phyloP scores from a whole-genome alignment of 495 filamentous ascomycete species.

The Chaetomium cochliodes region DNA sequence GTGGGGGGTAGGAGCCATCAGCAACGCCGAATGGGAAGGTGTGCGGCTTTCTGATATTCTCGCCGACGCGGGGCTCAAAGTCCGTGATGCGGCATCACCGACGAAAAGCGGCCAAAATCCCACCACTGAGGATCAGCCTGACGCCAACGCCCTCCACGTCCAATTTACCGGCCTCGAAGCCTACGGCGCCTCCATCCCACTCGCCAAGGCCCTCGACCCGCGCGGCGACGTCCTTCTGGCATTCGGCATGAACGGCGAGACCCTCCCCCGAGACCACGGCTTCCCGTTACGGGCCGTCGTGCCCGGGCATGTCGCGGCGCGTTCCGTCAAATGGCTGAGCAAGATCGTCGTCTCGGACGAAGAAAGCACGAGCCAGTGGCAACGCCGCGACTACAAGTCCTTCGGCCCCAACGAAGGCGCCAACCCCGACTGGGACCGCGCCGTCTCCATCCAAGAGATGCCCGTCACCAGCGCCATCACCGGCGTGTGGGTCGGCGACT shows the following conservation, averaged over 20 bases:
- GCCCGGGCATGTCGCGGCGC: slow-evolving; percentile 60
- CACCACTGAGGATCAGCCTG: slow-evolving; percentile 20
- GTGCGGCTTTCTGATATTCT: slow-evolving; percentile 59
- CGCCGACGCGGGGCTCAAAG: slow-evolving; percentile 49
- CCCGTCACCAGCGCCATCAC: slow-evolving; percentile 58
- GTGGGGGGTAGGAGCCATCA: slow-evolving; percentile 59
- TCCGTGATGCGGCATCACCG: slow-evolving; percentile 15
- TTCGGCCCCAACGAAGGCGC: slow-evolving; percentile 57
- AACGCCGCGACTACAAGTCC: slow-evolving; percentile 62
- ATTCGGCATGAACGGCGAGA: slow-evolving; percentile 59
- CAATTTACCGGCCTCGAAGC: slow-evolving; percentile 59
- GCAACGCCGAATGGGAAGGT: slow-evolving; percentile 62
- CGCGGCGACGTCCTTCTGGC: slow-evolving; percentile 61
- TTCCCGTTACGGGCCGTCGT: slow-evolving; percentile 60
- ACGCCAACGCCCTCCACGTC: slow-evolving; percentile 49
- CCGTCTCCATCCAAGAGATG: slow-evolving; percentile 58
- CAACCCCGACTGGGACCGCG: slow-evolving; percentile 55
- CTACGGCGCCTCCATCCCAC: slow-evolving; percentile 60
- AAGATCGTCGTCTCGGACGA: slow-evolving; percentile 58
- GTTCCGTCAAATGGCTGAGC: slow-evolving; percentile 66
- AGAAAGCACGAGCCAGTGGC: slow-evolving; percentile 59
- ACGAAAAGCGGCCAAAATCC: not conserved
- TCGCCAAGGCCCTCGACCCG: slow-evolving; percentile 54
- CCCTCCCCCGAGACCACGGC: slow-evolving; percentile 58
- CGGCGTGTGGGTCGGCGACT: slow-evolving; percentile 39